These are phyloP conservation scores for Candida dubliniensis DNA, from an alignment of 1,139 yeast species.

Conservation along the genomic window DNA sequence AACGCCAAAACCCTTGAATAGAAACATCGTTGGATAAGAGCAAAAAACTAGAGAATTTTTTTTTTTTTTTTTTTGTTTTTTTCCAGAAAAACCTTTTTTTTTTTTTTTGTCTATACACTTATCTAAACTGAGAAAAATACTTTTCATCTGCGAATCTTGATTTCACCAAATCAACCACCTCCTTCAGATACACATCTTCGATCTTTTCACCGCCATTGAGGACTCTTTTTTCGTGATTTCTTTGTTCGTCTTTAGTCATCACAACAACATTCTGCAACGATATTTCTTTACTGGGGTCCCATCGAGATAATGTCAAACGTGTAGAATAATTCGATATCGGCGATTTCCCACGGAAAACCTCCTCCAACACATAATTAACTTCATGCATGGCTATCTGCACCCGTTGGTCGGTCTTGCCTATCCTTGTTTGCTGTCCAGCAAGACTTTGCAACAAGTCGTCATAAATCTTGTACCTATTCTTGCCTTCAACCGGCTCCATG, in stretches of 20 bases:
- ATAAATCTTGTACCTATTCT: slow-evolving; percentile 78
- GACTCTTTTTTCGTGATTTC: slow-evolving; percentile 70
- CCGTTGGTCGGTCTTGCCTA: slow-evolving; percentile 67
- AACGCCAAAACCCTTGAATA: slow-evolving; percentile 11
- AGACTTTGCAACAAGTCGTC: slow-evolving; percentile 80
- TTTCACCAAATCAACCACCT: slow-evolving; percentile 58
- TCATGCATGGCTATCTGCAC: slow-evolving; percentile 74
- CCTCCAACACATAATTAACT: slow-evolving; percentile 84
- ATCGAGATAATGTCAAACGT: slow-evolving; percentile 72
- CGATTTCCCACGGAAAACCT: slow-evolving; percentile 87
- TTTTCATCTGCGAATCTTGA: slow-evolving; percentile 71
- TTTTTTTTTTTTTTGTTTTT: neutral
- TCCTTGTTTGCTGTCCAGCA: slow-evolving; percentile 82
- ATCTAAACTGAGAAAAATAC: slow-evolving; percentile 60
- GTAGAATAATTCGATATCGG: slow-evolving; percentile 85
- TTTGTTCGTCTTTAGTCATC: slow-evolving; percentile 87
- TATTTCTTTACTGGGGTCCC: slow-evolving; percentile 68
- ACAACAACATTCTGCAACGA: slow-evolving; percentile 76
- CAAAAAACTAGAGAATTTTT: neutral
- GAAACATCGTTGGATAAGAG: slow-evolving; percentile 11
- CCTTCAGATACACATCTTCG: slow-evolving; percentile 62
- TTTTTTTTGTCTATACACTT: slow-evolving; percentile 4
- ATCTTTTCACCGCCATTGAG: slow-evolving; percentile 63
- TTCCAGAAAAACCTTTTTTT: neutral
- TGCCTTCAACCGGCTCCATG: slow-evolving; percentile 86